Conservation (phyloP, 306 rosid genomes). For the Vigna radiata region DNA sequence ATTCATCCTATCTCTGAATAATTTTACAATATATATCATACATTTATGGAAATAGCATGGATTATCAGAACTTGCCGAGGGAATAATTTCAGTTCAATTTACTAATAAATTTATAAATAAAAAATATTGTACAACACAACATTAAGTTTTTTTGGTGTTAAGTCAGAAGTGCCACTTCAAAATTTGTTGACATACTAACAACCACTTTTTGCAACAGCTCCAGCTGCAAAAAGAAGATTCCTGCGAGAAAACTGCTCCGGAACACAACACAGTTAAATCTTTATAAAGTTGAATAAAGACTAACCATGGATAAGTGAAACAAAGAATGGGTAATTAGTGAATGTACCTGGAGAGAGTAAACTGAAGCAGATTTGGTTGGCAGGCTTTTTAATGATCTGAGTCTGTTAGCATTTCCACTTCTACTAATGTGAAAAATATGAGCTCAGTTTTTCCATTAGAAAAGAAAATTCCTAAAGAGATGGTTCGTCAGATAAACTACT, state of each 20-base stretch:
- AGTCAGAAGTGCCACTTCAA: constrained; percentile 2
- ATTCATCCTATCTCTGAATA: not conserved
- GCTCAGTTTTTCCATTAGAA: not conserved
- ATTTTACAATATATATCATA: not conserved
- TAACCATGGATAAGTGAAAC: constrained; percentile 11
- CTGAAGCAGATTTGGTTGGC: constrained; percentile 78
- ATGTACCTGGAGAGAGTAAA: constrained; percentile 66
- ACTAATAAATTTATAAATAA: constrained; percentile 1
- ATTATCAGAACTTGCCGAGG: not conserved
- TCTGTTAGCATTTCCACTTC: constrained; percentile 68
- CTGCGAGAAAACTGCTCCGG: constrained; percentile 79
- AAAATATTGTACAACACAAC: not conserved
- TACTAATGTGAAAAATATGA: constrained; percentile 45
- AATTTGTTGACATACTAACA: constrained; percentile 14
- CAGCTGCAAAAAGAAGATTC: constrained; percentile 82
- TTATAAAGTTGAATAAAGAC: not conserved
- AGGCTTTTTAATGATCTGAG: constrained; percentile 70
- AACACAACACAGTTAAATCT: not conserved
- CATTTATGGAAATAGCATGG: not conserved
- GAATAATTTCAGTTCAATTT: not conserved
- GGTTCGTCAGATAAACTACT: constrained; percentile 36
- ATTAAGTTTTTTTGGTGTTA: not conserved
- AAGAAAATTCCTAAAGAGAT: not conserved
- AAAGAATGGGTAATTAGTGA: constrained; percentile 1
- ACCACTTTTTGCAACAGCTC: constrained; percentile 57